These are phyloP conservation scores for Cokeromyces recurvatus DNA, from an alignment of 371 early-diverging fungal genomes.

Conservation along the genomic window DNA sequence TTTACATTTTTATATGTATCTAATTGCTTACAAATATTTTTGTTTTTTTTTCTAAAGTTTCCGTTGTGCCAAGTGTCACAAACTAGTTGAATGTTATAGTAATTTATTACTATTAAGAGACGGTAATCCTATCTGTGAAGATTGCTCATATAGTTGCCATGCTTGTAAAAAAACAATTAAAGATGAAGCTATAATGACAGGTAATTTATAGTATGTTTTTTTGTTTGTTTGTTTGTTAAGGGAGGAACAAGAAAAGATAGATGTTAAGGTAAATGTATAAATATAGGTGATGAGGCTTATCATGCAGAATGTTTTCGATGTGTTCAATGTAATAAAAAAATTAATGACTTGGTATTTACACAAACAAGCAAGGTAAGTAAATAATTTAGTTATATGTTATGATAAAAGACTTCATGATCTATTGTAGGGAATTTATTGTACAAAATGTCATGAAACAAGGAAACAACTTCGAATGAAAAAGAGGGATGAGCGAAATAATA, in stretches of 20 bases:
- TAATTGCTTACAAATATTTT: background rate
- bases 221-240: too few species aligned
- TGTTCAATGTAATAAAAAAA: constrained; percentile 64
- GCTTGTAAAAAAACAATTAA: constrained; percentile 76
- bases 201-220: too few species aligned
- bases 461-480: constrained; percentile 33
- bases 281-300: constrained; percentile 73
- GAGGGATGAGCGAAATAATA: constrained; percentile 29
- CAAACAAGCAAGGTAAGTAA: constrained; percentile 65
- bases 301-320: constrained; percentile 86
- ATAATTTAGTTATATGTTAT: too few species aligned
- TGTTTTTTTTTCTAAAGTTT: constrained; percentile 54
- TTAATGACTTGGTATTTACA: constrained; percentile 76
- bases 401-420: too few species aligned
- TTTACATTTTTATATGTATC: background rate
- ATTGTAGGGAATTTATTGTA: constrained; percentile 50
- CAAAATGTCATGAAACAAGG: constrained; percentile 40
- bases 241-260: too few species aligned
- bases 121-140: constrained; percentile 81
- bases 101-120: constrained; percentile 77
- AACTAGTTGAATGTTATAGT: constrained; percentile 73
- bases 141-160: constrained; percentile 84
- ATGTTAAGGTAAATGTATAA: background rate
- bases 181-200: constrained; percentile 88
- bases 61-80: constrained; percentile 73